phyloP scores from a whole-genome alignment of 805 yeast genomes.

The Wickerhamomyces alni region DNA sequence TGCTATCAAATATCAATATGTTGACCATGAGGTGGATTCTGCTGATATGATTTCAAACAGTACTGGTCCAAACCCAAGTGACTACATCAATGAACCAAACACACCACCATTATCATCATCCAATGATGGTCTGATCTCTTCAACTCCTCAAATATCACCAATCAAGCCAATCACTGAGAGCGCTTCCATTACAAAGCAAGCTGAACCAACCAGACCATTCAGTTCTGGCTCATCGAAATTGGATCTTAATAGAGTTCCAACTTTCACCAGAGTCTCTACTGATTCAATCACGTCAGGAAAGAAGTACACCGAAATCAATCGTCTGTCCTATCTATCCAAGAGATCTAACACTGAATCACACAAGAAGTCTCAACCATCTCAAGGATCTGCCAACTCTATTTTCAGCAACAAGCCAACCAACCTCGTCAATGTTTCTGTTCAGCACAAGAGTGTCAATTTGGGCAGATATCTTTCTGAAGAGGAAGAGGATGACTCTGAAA shows the following conservation, averaged over 20 bases:
- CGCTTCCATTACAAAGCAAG: neutral
- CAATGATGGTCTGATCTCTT: constrained; percentile 19
- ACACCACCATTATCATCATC: constrained; percentile 17
- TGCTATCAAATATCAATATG: too few species aligned
- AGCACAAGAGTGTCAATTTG: neutral
- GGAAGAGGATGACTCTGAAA: too few species aligned
- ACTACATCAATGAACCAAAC: constrained; percentile 16
- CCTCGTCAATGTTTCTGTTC: constrained; percentile 13
- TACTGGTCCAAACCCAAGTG: constrained; percentile 8
- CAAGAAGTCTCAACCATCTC: neutral
- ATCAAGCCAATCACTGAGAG: constrained; percentile 18
- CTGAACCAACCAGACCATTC: neutral
- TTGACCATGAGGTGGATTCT: neutral
- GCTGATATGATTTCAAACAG: constrained; percentile 4
- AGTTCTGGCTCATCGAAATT: neutral
- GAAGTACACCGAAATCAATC: constrained; percentile 2
- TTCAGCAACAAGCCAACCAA: constrained; percentile 13
- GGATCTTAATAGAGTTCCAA: constrained; percentile 16
- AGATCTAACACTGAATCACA: constrained; percentile 9
- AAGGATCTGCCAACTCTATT: constrained; percentile 7
- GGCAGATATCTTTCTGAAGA: too few species aligned
- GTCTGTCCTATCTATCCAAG: constrained; percentile 18
- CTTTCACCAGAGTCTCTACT: constrained; percentile 19
- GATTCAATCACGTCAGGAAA: constrained; percentile 6
- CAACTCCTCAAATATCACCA: constrained; percentile 23